Conservation (phyloP, 345 rosid species). For the Mallotus nudiflorus region DNA sequence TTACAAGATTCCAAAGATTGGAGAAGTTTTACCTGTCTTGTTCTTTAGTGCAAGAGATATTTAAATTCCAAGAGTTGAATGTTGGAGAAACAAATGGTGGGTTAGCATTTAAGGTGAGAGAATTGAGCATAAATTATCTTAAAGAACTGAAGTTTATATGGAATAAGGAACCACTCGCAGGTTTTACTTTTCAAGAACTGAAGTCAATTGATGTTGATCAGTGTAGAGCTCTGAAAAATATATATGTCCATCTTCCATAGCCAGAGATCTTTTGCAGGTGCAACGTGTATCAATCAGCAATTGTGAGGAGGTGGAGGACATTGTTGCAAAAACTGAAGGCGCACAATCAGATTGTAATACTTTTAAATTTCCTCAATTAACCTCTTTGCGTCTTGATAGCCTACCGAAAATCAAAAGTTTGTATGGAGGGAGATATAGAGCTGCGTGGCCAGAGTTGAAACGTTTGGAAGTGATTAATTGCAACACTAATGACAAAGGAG, state of each 20-base stretch:
- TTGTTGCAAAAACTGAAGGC: slow-evolving; percentile 10
- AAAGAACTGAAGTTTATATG: slow-evolving; percentile 9
- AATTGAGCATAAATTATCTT: not conserved
- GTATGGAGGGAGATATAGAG: not conserved
- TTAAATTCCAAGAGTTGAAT: slow-evolving; percentile 2
- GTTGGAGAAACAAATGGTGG: not conserved
- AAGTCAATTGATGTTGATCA: not conserved
- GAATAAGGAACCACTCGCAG: slow-evolving; percentile 1
- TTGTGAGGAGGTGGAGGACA: slow-evolving; percentile 25
- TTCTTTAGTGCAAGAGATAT: slow-evolving; percentile 10
- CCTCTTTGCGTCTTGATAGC: not conserved
- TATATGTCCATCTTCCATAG: slow-evolving; percentile 7
- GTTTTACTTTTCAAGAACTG: not conserved
- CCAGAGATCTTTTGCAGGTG: slow-evolving; percentile 3
- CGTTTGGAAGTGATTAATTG: slow-evolving; percentile 1
- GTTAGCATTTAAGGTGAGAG: not conserved
- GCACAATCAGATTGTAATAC: not conserved
- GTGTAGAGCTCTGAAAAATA: not conserved
- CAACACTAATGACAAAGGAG: not conserved
- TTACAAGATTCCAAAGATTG: not conserved
- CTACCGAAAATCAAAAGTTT: slow-evolving; percentile 17
- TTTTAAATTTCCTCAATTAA: slow-evolving; percentile 18
- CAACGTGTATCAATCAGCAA: slow-evolving; percentile 5
- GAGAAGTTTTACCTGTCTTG: not conserved
- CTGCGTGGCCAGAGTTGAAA: slow-evolving; percentile 25